Evolutionary conservation across 768 basidiomycete species (phyloP).

Genomic region (Mycena polygramma): DNA sequence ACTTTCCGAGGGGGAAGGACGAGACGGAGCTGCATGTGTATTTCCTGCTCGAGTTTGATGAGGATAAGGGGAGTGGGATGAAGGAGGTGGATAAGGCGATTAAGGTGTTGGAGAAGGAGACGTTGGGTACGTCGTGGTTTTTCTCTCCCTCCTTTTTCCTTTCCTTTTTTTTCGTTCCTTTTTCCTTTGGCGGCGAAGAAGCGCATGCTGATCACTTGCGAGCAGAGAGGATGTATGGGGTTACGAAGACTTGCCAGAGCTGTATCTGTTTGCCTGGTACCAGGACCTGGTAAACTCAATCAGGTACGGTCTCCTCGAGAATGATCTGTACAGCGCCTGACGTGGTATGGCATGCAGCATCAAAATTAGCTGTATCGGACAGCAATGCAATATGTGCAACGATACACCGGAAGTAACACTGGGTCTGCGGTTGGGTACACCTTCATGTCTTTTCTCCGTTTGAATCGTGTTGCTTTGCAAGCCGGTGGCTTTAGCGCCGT

Average conservation of each 20-base stretch:
- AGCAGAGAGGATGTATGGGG: slow-evolving; percentile 1
- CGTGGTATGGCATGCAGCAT: no score
- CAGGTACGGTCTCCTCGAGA: no score
- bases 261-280: neutral
- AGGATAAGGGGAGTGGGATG: neutral
- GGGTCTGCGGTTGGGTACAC: no score
- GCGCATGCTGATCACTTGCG: no score
- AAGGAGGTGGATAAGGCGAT: neutral
- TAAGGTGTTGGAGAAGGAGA: neutral
- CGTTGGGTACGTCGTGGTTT: neutral
- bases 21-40: neutral
- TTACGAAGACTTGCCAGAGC: neutral
- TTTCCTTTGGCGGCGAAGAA: no score
- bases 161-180: neutral
- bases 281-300: neutral
- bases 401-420: no score
- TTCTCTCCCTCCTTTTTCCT: neutral
- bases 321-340: no score
- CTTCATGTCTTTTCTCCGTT: no score
- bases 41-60: neutral
- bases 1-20: neutral
- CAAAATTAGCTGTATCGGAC: no score
- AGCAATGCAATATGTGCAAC: no score
- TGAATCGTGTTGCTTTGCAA: no score
- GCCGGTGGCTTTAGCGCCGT: no score